Evolutionary conservation across 495 filamentous ascomycete genomes (phyloP).

Genomic region (Podospora anserina): DNA sequence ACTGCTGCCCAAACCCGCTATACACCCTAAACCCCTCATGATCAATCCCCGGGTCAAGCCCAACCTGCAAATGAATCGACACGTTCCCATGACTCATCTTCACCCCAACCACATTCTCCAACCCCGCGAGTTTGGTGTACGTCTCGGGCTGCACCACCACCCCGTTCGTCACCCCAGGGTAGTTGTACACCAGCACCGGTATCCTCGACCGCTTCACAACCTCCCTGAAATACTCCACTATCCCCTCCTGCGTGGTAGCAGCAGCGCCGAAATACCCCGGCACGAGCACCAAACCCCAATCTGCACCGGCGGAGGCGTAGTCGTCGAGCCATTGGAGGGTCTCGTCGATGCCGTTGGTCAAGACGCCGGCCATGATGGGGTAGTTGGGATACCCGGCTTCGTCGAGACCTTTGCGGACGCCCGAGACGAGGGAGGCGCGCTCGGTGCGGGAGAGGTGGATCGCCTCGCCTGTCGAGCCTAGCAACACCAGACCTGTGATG

Average conservation of each 20-base stretch:
- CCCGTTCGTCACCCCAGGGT: slow-evolving; percentile 63
- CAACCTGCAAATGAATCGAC: slow-evolving; percentile 58
- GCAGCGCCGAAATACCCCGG: slow-evolving; percentile 56
- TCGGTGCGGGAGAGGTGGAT: slow-evolving; percentile 61
- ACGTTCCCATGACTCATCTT: slow-evolving; percentile 66
- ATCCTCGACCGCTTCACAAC: slow-evolving; percentile 54
- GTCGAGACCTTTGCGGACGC: slow-evolving; percentile 52
- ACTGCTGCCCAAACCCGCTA: slow-evolving; percentile 64
- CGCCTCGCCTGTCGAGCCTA: slow-evolving; percentile 68
- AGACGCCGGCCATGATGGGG: slow-evolving; percentile 66
- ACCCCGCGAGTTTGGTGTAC: slow-evolving; percentile 50
- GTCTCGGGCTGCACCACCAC: slow-evolving; percentile 54
- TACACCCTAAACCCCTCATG: slow-evolving; percentile 56
- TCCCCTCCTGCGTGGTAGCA: slow-evolving; percentile 44
- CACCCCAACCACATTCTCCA: slow-evolving; percentile 62
- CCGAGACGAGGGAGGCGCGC: slow-evolving; percentile 52
- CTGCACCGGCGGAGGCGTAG: slow-evolving; percentile 56
- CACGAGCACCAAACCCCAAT: slow-evolving; percentile 59
- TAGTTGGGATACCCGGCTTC: slow-evolving; percentile 57
- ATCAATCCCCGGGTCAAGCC: slow-evolving; percentile 47
- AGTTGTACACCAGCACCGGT: slow-evolving; percentile 62
- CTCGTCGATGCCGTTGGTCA: slow-evolving; percentile 62
- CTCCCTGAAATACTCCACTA: slow-evolving; percentile 52
- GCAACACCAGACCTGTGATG: slow-evolving; percentile 61
- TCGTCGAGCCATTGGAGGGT: slow-evolving; percentile 57